Base-by-base conservation (phyloP, 129 eudicot species). In the Kitagawia praeruptora region DNA sequence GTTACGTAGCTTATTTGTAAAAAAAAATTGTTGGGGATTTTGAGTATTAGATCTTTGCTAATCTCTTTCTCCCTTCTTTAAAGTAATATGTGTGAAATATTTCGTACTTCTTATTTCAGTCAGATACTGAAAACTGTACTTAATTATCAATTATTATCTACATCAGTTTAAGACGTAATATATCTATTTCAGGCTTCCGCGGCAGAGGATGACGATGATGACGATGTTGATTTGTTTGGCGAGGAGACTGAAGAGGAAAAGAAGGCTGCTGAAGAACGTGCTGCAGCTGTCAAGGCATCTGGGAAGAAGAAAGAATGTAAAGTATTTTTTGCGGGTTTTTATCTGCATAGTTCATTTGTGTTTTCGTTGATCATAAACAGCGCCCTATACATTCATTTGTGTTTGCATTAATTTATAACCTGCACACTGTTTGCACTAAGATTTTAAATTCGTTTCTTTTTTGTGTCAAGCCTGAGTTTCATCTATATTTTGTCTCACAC, bases 241-340 rank as follows among this genome's bases (percentile, higher is more conserved):
- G 99, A 95, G 79, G 99, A 95, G 89, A 95, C 97, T 25, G 97
- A 95, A 75, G 99, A 95, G 86, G 97, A 95, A 81, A 95, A 95
- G 91, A 89, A 89, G 86, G 99, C 97, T 67, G 90, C 93, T 63
- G 97, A 92, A 86, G 95, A 92, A 49, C 94, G 94, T 76, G 97
- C 97, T 25, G 99, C 96, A 14, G 89, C 96, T 41, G 78, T 76
- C 23, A 92, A 92, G 82, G 93, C 97, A 46, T 87, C 98, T 70
- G 86, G 85, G 67, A 93, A 91, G 87, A 95, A 95, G 99, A 95
- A 95, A 87, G 97, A 92, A 73, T 87, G 97, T 95, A 61, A 46
- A 83, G 98, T 87, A 49, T 46, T 13, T 42, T 6, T 8, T 31
- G 34, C 34, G 34, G 34, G 34, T 31, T 31, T 31, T 31, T 31